Percentiles rank a stretch among this genome's conserved stretches.
Evolutionary conservation across 176 grass and related monocot genomes (phyloP).

Genomic region (Tillandsia fasciculata): DNA sequence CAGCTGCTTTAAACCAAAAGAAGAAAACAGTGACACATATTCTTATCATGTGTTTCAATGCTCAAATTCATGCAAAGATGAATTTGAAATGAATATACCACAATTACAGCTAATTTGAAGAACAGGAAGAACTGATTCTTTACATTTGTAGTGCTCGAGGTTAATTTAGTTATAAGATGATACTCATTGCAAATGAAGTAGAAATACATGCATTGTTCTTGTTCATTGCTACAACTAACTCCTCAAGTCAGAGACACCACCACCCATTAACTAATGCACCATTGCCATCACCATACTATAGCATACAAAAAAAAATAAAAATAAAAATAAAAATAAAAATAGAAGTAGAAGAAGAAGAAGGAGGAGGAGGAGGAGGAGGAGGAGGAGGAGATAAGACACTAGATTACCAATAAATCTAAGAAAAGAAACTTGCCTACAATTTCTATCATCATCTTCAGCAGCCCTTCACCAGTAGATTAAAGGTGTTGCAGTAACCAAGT

Average conservation of each 20-base stretch:
- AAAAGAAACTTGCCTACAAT: constrained; percentile 22
- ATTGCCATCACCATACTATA: constrained; percentile 25
- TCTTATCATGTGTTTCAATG: not conserved
- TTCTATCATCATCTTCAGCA: not conserved
- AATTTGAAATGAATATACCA: not conserved
- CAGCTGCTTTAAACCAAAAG: too few species aligned
- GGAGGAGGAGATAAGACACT: not conserved
- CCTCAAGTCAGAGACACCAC: constrained; percentile 13
- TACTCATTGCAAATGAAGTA: constrained; percentile 24
- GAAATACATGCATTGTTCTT: constrained; percentile 6
- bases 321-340: constrained; percentile 5
- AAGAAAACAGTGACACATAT: too few species aligned
- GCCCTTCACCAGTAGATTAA: not conserved
- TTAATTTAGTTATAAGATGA: constrained; percentile 9
- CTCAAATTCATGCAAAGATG: not conserved
- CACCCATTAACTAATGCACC: constrained; percentile 7
- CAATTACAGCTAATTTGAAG: not conserved
- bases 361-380: not conserved
- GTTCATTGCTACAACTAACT: constrained; percentile 24
- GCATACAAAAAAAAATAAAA: constrained; percentile 12
- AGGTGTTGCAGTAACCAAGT: not conserved
- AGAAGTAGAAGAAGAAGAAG: not conserved
- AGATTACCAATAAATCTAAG: constrained; percentile 8
- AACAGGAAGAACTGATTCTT: not conserved
- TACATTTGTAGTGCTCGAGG: not conserved